Conservation (phyloP, 1,284 basidiomycete species). For the Mycena sp. region DNA sequence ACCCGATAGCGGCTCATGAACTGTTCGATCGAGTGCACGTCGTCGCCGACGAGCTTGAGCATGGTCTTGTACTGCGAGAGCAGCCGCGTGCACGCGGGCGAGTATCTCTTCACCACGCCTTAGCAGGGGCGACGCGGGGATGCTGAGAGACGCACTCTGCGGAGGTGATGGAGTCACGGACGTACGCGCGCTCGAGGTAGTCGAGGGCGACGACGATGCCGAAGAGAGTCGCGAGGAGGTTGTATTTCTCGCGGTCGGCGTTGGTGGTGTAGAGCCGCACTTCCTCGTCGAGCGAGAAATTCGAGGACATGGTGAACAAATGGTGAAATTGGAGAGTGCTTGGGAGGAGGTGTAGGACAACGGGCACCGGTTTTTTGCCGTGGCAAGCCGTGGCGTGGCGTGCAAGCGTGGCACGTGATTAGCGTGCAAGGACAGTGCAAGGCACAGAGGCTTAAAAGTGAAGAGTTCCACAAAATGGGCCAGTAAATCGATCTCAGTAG, state of each 20-base stretch:
- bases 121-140: constrained; percentile 14
- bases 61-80: constrained; percentile 98
- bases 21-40: constrained; percentile 83
- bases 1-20: constrained; percentile 95
- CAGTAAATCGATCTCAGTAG: too few species aligned
- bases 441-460: too few species aligned
- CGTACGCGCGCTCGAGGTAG: constrained; percentile 95
- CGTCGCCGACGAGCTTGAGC: constrained; percentile 90
- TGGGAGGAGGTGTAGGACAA: too few species aligned
- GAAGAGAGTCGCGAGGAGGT: constrained; percentile 90
- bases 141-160: constrained; percentile 76
- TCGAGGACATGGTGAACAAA: constrained; percentile 5
- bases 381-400: too few species aligned
- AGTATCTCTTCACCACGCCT: constrained; percentile 77
- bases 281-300: constrained; percentile 86
- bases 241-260: constrained; percentile 90
- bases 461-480: too few species aligned
- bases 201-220: constrained; percentile 93
- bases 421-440: too few species aligned
- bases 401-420: too few species aligned
- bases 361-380: too few species aligned
- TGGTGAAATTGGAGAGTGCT: too few species aligned
- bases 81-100: constrained; percentile 92
- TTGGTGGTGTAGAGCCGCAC: constrained; percentile 90
- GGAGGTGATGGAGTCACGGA: constrained; percentile 90